Conservation (phyloP, 768 basidiomycete species). For the Phaeotremella skinneri region DNA sequence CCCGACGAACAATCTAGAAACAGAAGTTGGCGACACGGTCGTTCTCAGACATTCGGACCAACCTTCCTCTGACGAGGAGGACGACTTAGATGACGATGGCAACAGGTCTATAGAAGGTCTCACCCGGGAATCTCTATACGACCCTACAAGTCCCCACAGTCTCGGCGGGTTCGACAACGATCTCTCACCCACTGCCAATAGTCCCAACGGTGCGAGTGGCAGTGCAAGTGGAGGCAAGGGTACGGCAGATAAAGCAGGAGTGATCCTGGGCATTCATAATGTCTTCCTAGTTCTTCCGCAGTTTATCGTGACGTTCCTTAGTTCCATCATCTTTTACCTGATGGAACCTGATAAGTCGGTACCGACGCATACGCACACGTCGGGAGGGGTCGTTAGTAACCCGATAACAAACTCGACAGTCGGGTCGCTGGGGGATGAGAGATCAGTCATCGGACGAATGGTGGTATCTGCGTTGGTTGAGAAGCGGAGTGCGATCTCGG, state of each 20-base stretch:
- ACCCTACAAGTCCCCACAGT: not conserved
- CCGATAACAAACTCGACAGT: constrained; percentile 54
- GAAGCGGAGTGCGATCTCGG: constrained; percentile 32
- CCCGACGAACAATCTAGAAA: constrained; percentile 3
- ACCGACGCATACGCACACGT: constrained; percentile 38
- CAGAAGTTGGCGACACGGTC: constrained; percentile 22
- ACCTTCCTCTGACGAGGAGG: constrained; percentile 10
- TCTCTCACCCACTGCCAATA: constrained; percentile 12
- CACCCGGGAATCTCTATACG: not conserved
- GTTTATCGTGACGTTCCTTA: constrained; percentile 82
- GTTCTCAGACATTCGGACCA: constrained; percentile 25
- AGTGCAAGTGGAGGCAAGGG: constrained; percentile 40
- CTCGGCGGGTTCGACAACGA: not conserved
- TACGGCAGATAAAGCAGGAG: constrained; percentile 75
- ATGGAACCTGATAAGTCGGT: constrained; percentile 62
- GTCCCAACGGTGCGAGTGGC: constrained; percentile 40
- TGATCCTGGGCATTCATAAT: constrained; percentile 91
- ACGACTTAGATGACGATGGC: not conserved
- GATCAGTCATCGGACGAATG: constrained; percentile 6
- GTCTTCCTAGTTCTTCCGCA: constrained; percentile 91
- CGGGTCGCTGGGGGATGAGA: constrained; percentile 27
- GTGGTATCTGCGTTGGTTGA: constrained; percentile 7
- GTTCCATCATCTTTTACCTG: constrained; percentile 80
- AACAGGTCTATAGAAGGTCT: not conserved
- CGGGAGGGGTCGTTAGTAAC: constrained; percentile 30